Evolutionary conservation across 2,329 filamentous ascomycete species (phyloP).

Genomic region (Stemphylium lycopersici): DNA sequence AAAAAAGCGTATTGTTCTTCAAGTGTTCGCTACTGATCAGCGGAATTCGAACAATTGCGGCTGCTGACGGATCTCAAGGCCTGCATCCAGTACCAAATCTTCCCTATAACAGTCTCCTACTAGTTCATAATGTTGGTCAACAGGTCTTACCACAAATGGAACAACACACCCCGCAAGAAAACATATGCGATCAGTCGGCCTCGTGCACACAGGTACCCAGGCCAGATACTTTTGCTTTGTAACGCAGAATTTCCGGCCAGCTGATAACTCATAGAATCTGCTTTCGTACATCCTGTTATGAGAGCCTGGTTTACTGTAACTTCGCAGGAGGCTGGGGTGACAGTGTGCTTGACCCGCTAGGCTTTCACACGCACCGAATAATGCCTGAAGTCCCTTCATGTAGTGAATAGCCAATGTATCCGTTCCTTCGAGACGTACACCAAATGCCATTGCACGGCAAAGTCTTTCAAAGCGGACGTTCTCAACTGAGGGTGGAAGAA

Average conservation of each 20-base stretch:
- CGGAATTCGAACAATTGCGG: too few species aligned
- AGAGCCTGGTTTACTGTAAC: background rate
- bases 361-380: background rate
- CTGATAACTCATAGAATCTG: background rate
- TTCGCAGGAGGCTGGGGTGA: background rate
- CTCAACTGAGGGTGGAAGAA: background rate
- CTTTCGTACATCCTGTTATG: background rate
- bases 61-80: too few species aligned
- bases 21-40: too few species aligned
- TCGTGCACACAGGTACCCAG: conserved; percentile 13
- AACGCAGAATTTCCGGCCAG: background rate
- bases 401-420: background rate
- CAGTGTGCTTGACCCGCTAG: background rate
- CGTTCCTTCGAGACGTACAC: background rate
- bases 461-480: background rate
- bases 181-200: conserved; percentile 14
- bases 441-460: background rate
- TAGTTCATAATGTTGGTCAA: conserved; percentile 6
- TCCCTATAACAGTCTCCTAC: conserved; percentile 30
- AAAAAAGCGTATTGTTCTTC: too few species aligned
- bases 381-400: background rate
- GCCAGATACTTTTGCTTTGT: conserved; percentile 8
- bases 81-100: background rate
- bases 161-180: conserved; percentile 16
- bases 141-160: conserved; percentile 14